These are phyloP conservation scores for Lipomyces japonicus DNA, from an alignment of 805 yeast species.

Conservation along the genomic window DNA sequence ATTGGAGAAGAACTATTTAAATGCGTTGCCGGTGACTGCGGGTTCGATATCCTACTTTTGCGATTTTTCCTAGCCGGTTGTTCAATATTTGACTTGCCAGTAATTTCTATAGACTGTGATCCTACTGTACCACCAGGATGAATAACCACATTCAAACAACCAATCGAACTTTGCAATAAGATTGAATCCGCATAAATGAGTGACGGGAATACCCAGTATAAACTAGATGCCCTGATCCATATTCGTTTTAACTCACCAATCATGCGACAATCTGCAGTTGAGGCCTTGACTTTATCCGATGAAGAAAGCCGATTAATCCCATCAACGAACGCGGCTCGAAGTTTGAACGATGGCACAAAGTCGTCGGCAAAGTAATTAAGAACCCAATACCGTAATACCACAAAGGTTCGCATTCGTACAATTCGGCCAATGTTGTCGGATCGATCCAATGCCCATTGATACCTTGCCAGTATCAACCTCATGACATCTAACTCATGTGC, in stretches of 20 bases:
- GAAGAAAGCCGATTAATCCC: slow-evolving; percentile 40
- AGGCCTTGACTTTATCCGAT: slow-evolving; percentile 31
- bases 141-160: slow-evolving; percentile 27
- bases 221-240: slow-evolving; percentile 45
- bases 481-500: slow-evolving; percentile 56
- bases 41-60: background rate
- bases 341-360: slow-evolving; percentile 53
- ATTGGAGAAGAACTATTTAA: background rate
- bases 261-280: slow-evolving; percentile 37
- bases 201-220: slow-evolving; percentile 35
- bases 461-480: slow-evolving; percentile 57
- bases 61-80: background rate
- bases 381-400: slow-evolving; percentile 83
- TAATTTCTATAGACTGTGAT: background rate
- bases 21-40: background rate
- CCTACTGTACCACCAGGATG: slow-evolving; percentile 37
- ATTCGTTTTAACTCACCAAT: slow-evolving; percentile 47
- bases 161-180: slow-evolving; percentile 6
- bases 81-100: background rate
- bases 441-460: slow-evolving; percentile 64
- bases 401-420: slow-evolving; percentile 76
- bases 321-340: slow-evolving; percentile 44
- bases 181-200: slow-evolving; percentile 10
- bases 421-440: slow-evolving; percentile 54
- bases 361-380: slow-evolving; percentile 84